Evolutionary conservation across 1,284 basidiomycete genomes (phyloP).

Genomic region (Naganishia sp.): DNA sequence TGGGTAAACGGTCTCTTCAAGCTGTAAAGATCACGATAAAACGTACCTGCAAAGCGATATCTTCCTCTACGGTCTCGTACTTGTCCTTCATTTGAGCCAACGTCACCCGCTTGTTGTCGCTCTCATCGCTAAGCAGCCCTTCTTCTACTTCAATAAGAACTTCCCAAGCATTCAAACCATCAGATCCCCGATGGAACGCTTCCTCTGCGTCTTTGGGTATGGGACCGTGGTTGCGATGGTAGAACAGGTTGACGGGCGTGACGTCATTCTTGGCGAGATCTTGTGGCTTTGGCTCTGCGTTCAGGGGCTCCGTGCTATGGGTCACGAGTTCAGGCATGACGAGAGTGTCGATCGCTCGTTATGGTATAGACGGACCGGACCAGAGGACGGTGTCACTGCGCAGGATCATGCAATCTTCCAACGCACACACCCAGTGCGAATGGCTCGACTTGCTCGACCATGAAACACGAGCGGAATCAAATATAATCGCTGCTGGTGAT

Average conservation of each 20-base stretch:
- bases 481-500: too few species aligned
- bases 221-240: slow-evolving; percentile 29
- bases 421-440: too few species aligned
- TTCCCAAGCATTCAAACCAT: slow-evolving; percentile 1
- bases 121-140: not conserved
- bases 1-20: not conserved
- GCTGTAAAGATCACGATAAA: not conserved
- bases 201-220: slow-evolving; percentile 13
- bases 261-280: slow-evolving; percentile 22
- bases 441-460: too few species aligned
- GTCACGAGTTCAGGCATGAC: slow-evolving; percentile 14
- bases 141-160: not conserved
- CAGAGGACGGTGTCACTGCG: too few species aligned
- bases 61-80: slow-evolving; percentile 20
- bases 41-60: slow-evolving; percentile 26
- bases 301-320: slow-evolving; percentile 18
- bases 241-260: slow-evolving; percentile 23
- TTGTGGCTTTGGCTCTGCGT: slow-evolving; percentile 23
- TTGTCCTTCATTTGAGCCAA: slow-evolving; percentile 12
- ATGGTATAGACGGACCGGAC: too few species aligned
- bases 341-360: not conserved
- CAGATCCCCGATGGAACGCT: not conserved
- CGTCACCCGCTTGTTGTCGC: not conserved
- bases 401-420: too few species aligned
- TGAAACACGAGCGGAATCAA: too few species aligned